These are phyloP conservation scores for Mimosa bimucronata DNA, from an alignment of 306 rosid species.

Conservation along the genomic window DNA sequence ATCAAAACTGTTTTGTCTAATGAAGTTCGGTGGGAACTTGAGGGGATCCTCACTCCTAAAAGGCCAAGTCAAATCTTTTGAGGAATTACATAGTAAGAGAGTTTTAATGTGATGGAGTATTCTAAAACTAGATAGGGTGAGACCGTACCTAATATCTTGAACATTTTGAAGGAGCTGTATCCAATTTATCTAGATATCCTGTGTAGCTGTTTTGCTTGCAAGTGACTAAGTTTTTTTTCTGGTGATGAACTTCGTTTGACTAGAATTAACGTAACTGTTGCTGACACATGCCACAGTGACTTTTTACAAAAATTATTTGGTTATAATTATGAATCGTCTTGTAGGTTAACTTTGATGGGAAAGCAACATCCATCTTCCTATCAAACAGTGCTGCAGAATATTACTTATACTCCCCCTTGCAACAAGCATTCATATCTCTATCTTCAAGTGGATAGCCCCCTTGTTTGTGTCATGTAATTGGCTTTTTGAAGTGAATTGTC, in stretches of 20 bases:
- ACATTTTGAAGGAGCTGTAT: background rate
- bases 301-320: background rate
- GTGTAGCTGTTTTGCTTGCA: background rate
- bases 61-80: background rate
- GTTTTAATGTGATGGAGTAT: background rate
- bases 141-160: background rate
- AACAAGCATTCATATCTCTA: background rate
- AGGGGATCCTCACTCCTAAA: background rate
- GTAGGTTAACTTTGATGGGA: conserved; percentile 14
- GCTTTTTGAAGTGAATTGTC: background rate
- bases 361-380: background rate
- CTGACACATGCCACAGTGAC: background rate
- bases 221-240: background rate
- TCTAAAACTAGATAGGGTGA: background rate
- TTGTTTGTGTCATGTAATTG: background rate
- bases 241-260: background rate
- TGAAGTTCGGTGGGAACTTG: background rate
- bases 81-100: background rate
- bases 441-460: background rate
- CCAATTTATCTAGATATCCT: background rate
- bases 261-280: background rate
- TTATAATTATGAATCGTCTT: background rate
- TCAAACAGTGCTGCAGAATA: background rate
- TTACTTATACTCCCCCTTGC: background rate
- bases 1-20: background rate